These are phyloP conservation scores for Hordeum vulgare DNA, from an alignment of 176 grass and related monocot genomes.

Conservation along the genomic window DNA sequence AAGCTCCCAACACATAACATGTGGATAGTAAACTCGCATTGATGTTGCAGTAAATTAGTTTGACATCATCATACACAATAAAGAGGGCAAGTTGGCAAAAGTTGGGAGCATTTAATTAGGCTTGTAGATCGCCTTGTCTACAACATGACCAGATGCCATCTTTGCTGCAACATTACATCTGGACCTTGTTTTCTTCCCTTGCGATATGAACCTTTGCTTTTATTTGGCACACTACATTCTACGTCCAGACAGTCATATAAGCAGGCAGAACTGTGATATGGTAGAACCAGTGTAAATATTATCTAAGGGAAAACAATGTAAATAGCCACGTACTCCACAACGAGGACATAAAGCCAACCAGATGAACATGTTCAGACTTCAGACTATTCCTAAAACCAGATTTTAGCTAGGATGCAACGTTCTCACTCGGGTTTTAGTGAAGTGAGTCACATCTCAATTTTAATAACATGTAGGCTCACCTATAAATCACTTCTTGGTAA, in stretches of 20 bases:
- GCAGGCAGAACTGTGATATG: background rate
- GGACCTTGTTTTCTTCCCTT: background rate
- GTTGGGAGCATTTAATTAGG: background rate
- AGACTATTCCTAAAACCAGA: background rate
- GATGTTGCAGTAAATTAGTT: background rate
- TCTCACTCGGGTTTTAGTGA: background rate
- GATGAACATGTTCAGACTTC: background rate
- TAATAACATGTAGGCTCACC: too few relatives aligned
- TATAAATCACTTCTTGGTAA: too few relatives aligned
- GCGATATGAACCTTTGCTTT: background rate
- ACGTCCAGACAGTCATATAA: background rate
- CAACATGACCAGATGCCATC: background rate
- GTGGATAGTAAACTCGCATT: background rate
- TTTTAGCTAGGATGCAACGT: background rate
- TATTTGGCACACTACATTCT: background rate
- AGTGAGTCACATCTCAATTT: too few relatives aligned
- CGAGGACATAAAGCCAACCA: background rate
- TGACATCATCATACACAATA: background rate
- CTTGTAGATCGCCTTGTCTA: background rate
- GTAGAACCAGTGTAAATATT: background rate
- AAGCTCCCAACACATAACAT: slow-evolving; percentile 4
- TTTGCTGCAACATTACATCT: background rate
- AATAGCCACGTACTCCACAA: background rate
- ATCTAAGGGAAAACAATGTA: background rate
- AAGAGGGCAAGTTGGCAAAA: background rate